phyloP scores from a whole-genome alignment of 2,329 filamentous ascomycete species.

The Cryphonectria parasitica region DNA sequence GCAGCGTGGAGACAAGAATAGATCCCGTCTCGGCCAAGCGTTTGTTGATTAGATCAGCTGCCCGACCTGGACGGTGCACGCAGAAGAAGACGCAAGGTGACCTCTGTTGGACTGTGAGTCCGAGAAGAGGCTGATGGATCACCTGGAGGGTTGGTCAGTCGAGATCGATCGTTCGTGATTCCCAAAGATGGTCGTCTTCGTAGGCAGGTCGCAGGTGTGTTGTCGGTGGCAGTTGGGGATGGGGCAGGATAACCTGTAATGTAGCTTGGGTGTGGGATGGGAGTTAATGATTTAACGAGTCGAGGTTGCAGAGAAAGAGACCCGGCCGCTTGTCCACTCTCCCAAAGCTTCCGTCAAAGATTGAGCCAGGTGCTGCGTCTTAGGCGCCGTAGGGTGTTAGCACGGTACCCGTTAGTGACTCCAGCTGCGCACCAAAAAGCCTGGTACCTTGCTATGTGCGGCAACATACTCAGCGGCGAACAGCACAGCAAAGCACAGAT shows the following conservation, averaged over 20 bases:
- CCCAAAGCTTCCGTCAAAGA: not conserved
- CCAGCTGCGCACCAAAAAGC: not conserved
- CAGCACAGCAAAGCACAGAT: not conserved
- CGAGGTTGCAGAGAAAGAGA: constrained; percentile 20
- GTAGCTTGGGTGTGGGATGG: not conserved
- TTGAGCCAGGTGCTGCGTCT: constrained; percentile 8
- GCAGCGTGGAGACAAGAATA: constrained; percentile 14
- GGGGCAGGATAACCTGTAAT: constrained; percentile 10
- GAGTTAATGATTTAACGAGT: constrained; percentile 18
- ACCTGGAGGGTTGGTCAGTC: constrained; percentile 3
- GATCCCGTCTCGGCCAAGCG: constrained; percentile 16
- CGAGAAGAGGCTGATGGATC: constrained; percentile 7
- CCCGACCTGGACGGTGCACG: constrained; percentile 13
- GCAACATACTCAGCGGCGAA: constrained; percentile 7
- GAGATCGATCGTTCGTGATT: not conserved
- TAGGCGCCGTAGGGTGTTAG: constrained; percentile 3
- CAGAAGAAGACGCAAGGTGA: constrained; percentile 12
- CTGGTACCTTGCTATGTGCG: constrained; percentile 9
- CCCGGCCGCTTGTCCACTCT: not conserved
- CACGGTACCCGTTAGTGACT: constrained; percentile 5
- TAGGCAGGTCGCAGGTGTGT: constrained; percentile 16
- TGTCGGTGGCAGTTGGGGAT: constrained; percentile 15
- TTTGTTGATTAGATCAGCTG: constrained; percentile 27
- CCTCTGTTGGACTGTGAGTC: constrained; percentile 15
- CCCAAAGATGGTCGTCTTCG: constrained; percentile 19